phyloP scores from a whole-genome alignment of 2,329 filamentous ascomycete genomes.

The Alternaria ethzedia region DNA sequence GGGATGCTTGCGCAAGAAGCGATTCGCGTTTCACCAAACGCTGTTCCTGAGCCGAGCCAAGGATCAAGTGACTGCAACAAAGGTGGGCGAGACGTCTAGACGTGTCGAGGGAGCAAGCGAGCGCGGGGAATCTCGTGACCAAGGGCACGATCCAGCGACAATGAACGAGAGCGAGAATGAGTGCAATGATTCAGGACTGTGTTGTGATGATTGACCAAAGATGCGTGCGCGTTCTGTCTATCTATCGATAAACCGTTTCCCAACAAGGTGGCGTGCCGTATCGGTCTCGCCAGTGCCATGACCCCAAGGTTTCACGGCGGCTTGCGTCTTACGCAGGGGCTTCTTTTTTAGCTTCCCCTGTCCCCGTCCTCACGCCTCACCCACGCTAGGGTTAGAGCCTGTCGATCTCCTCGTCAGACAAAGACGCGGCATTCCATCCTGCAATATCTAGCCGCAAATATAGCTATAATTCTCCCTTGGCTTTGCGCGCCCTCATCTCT shows the following conservation, averaged over 20 bases:
- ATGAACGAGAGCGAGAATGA: background rate
- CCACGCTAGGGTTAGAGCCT: slow-evolving; percentile 6
- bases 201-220: background rate
- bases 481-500: background rate
- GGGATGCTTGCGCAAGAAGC: slow-evolving; percentile 26
- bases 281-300: slow-evolving; percentile 1
- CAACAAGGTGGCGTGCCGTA: slow-evolving; percentile 6
- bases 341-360: slow-evolving; percentile 1
- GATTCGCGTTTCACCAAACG: slow-evolving; percentile 47
- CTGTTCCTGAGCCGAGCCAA: slow-evolving; percentile 20
- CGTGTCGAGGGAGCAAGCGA: background rate
- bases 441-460: background rate
- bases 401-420: slow-evolving; percentile 5
- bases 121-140: background rate
- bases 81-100: slow-evolving; percentile 5
- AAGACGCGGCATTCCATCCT: background rate
- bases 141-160: background rate
- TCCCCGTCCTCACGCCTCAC: background rate
- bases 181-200: background rate
- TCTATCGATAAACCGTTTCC: slow-evolving; percentile 5
- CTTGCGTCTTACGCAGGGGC: slow-evolving; percentile 5
- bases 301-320: slow-evolving; percentile 5
- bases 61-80: slow-evolving; percentile 8
- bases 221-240: background rate
- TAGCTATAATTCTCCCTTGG: background rate